Evolutionary conservation across 805 yeast genomes (phyloP).

Genomic region (Candida ascalaphidarum): DNA sequence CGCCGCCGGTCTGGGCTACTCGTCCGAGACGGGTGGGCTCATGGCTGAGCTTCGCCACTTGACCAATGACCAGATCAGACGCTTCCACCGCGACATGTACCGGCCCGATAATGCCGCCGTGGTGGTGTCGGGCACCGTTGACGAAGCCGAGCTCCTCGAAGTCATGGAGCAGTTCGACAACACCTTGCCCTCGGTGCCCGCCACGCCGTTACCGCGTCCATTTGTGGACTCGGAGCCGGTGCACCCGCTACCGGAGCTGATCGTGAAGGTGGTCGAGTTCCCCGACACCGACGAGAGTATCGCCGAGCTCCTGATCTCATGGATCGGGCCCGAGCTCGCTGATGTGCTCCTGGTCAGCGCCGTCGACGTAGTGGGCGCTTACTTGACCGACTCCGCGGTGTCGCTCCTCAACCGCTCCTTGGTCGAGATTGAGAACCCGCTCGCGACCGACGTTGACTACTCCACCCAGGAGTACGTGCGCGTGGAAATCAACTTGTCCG

Average conservation of each 20-base stretch:
- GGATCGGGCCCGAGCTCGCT: slow-evolving; percentile 70
- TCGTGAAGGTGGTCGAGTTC: slow-evolving; percentile 53
- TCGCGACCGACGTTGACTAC: slow-evolving; percentile 62
- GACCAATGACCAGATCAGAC: slow-evolving; percentile 63
- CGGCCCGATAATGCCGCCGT: slow-evolving; percentile 80
- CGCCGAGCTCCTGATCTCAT: slow-evolving; percentile 66
- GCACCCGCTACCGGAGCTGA: slow-evolving; percentile 28
- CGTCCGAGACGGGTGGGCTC: slow-evolving; percentile 91
- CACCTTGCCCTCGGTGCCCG: slow-evolving; percentile 37
- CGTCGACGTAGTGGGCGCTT: slow-evolving; percentile 59
- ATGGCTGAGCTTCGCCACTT: slow-evolving; percentile 67
- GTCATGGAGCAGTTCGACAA: slow-evolving; percentile 56
- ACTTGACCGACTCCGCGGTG: slow-evolving; percentile 69
- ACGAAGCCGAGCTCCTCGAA: slow-evolving; percentile 59
- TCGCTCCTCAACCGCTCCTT: slow-evolving; percentile 64
- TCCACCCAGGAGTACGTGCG: slow-evolving; percentile 68
- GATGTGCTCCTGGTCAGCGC: slow-evolving; percentile 56
- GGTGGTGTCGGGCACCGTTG: slow-evolving; percentile 79
- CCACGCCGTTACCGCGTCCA: slow-evolving; percentile 43
- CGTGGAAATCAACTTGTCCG: slow-evolving; percentile 47
- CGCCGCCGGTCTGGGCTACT: slow-evolving; percentile 62
- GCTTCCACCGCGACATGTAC: slow-evolving; percentile 66
- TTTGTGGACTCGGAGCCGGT: slow-evolving; percentile 62
- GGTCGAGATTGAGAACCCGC: slow-evolving; percentile 76
- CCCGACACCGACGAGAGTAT: slow-evolving; percentile 85